Conservation (phyloP, 2,329 filamentous ascomycete genomes). For the Hypoxylon sp. region DNA sequence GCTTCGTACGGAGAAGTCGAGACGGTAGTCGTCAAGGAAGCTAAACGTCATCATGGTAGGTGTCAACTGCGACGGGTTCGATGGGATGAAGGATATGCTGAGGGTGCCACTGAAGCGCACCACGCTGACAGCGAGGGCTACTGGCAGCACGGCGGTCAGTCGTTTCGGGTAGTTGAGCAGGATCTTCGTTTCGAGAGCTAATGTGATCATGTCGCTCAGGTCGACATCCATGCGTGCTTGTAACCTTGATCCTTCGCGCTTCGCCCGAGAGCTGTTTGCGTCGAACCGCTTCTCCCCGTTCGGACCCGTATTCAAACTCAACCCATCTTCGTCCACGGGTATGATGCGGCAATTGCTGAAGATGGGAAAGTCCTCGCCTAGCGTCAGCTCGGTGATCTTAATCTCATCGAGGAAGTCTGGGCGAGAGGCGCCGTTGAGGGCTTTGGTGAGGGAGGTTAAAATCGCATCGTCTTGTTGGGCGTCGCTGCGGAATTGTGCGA, state of each 20-base stretch:
- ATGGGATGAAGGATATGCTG: constrained; percentile 91
- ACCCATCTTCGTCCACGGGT: constrained; percentile 84
- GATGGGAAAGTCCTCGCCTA: constrained; percentile 98
- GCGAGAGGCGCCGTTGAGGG: constrained; percentile 86
- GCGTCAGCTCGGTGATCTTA: constrained; percentile 88
- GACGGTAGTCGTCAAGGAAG: constrained; percentile 88
- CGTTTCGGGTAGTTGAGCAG: constrained; percentile 95
- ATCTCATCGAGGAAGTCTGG: constrained; percentile 96
- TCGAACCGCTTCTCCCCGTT: constrained; percentile 63
- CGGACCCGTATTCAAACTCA: constrained; percentile 61
- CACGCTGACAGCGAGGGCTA: constrained; percentile 90
- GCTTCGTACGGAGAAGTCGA: constrained; percentile 85
- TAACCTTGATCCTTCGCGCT: constrained; percentile 76
- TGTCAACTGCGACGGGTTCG: constrained; percentile 73
- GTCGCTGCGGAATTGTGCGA: constrained; percentile 93
- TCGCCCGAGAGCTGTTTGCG: constrained; percentile 60
- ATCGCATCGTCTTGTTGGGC: constrained; percentile 93
- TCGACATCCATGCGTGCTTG: constrained; percentile 98
- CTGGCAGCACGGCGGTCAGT: constrained; percentile 87
- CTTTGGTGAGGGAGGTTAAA: constrained; percentile 82
- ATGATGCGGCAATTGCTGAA: constrained; percentile 98
- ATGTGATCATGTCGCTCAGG: constrained; percentile 92
- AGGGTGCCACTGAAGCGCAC: constrained; percentile 95
- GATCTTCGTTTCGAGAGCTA: constrained; percentile 94
- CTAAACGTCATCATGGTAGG: constrained; percentile 95